These are phyloP conservation scores for Fermentozyma sake DNA, from an alignment of 1,139 yeast species.

Conservation along the genomic window DNA sequence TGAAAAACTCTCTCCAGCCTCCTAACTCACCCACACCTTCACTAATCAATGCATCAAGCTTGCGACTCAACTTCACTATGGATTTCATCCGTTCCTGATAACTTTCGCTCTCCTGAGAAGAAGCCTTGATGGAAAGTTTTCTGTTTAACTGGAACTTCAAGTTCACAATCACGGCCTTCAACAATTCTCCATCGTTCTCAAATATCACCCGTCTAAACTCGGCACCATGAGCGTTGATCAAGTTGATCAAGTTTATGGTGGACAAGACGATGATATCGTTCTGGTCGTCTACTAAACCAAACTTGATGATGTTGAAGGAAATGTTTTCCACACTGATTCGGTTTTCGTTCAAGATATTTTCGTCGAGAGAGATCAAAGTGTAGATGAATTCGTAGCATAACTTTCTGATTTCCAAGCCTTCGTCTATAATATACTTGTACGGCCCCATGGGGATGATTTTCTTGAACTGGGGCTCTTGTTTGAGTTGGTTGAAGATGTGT, in stretches of 20 bases:
- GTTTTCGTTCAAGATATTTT: slow-evolving; percentile 14
- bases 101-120: slow-evolving; percentile 38
- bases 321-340: slow-evolving; percentile 19
- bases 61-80: slow-evolving; percentile 22
- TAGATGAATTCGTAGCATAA: slow-evolving; percentile 69
- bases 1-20: slow-evolving; percentile 2
- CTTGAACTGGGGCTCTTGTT: slow-evolving; percentile 52
- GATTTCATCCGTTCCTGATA: slow-evolving; percentile 29
- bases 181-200: slow-evolving; percentile 15
- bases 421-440: slow-evolving; percentile 76
- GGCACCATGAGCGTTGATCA: slow-evolving; percentile 17
- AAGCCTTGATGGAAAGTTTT: slow-evolving; percentile 39
- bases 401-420: slow-evolving; percentile 72
- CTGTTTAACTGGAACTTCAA: slow-evolving; percentile 27
- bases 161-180: slow-evolving; percentile 18
- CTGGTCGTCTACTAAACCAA: slow-evolving; percentile 36
- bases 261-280: slow-evolving; percentile 37
- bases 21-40: slow-evolving; percentile 5
- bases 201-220: slow-evolving; percentile 14
- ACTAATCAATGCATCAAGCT: slow-evolving; percentile 8
- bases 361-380: slow-evolving; percentile 37
- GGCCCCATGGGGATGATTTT: slow-evolving; percentile 82
- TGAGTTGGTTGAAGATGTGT: slow-evolving; percentile 51
- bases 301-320: slow-evolving; percentile 23
- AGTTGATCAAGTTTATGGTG: slow-evolving; percentile 28